Percentiles rank a stretch among this genome's conserved stretches.
phyloP scores from a whole-genome alignment of 108 stramenopile genomes.

The Skeletonema grethae region DNA sequence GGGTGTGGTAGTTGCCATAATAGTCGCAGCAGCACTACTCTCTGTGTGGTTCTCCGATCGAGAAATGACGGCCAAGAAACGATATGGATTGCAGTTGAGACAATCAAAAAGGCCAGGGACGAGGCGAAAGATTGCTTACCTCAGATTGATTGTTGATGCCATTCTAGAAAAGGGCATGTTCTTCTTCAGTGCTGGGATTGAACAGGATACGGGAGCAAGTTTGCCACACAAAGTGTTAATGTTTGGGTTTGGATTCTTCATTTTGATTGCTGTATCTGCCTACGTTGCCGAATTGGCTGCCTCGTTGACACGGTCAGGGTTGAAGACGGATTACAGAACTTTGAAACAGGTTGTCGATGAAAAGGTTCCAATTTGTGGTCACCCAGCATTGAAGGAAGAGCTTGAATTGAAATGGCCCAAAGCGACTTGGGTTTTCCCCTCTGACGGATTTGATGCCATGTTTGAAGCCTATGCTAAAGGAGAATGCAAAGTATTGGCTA shows the following conservation, averaged over 20 bases:
- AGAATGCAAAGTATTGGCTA: conserved; percentile 19
- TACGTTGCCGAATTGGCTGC: conserved; percentile 30
- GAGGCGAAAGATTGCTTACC: neutral
- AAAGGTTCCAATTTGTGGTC: conserved; percentile 16
- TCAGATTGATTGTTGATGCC: neutral
- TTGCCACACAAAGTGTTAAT: conserved; percentile 21
- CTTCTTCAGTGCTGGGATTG: conserved; percentile 29
- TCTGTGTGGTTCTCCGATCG: conserved; percentile 12
- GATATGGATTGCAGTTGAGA: neutral
- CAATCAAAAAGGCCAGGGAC: neutral
- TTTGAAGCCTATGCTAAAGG: conserved; percentile 24
- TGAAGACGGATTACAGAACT: neutral
- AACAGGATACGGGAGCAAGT: conserved; percentile 17
- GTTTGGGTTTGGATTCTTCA: conserved; percentile 34
- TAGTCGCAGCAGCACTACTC: neutral
- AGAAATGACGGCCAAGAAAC: neutral
- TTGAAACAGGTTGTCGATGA: conserved; percentile 11
- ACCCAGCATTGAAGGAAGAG: conserved; percentile 21
- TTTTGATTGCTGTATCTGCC: conserved; percentile 21
- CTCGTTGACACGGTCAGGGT: conserved; percentile 3
- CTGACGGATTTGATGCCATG: neutral
- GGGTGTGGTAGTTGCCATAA: neutral
- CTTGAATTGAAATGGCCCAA: conserved; percentile 18
- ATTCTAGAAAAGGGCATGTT: conserved; percentile 13
- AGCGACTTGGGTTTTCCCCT: conserved; percentile 12